Evolutionary conservation across 2,329 filamentous ascomycete species (phyloP), one percentile per base, ranked within the genome.

Genomic region (Penicillium sp.): DNA sequence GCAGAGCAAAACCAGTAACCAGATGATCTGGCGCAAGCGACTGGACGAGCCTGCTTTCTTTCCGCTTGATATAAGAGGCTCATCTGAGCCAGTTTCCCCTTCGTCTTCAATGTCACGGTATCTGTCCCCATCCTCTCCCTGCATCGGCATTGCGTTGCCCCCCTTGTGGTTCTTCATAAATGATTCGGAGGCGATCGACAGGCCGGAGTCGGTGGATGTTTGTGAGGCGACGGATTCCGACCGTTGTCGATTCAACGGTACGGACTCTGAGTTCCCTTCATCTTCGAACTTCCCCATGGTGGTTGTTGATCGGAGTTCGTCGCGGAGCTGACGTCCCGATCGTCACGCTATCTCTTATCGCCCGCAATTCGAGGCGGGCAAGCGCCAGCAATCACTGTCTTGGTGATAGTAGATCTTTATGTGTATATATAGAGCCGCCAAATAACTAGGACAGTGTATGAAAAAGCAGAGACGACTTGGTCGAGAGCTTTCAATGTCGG

Each of bases 1-100:
- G 41, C 74, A 78, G 35, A 81, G 67, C n/a, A 73, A 49, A 8
- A 73, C 67, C 27, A 80, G 58, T 7, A 71, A 56, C 77, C 77
- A 80, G 41, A 80, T 64, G 41, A 75, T 56, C 38, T 71, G 71
- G 31, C 71, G 70, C 31, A 73, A 65, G n/a, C 73, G 71, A 60
- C 58, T 72, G 23, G 66, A 60, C 4, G 71, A 66, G 0, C 59
- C 33, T 10, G 60, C 17, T 53, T 71, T 72, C 51, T 68, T 70
- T 8, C 62, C 58, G 2, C 54, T 54, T 1, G 62, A 54, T 7
- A 71, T 56, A 13, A 73, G 63, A 9, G 69, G 67, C 47, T 72
- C 66, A 23, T 69, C 63, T 10, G 59, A 15, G 5, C 60, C 66
- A 15, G 55, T 31, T 9, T 72, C 68, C n/a, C 49, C 56, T 41